Conservation (phyloP, 1,284 basidiomycete species). For the Papiliotrema terrestris region DNA sequence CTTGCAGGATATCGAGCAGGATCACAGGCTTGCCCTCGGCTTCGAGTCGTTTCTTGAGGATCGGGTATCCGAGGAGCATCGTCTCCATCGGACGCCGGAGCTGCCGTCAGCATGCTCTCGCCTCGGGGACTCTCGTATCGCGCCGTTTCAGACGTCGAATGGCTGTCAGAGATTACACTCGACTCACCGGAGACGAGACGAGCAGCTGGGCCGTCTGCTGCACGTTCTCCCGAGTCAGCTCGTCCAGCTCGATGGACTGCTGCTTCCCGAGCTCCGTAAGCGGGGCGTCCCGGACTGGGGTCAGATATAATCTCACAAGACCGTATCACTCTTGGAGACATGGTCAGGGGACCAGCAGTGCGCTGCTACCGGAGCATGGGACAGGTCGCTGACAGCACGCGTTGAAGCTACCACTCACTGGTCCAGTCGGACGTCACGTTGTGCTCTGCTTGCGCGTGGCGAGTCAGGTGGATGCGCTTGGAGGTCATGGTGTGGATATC, state of each 20-base stretch:
- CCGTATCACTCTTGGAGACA: background rate
- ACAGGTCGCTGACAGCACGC: conserved; percentile 5
- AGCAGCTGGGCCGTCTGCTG: conserved; percentile 43
- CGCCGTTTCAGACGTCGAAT: too few relatives aligned
- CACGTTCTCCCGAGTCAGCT: conserved; percentile 31
- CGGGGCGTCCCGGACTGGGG: conserved; percentile 42
- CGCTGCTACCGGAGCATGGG: background rate
- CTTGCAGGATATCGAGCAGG: conserved; percentile 44
- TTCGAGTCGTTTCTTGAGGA: conserved; percentile 33
- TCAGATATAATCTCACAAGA: background rate
- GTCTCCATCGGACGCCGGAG: conserved; percentile 48
- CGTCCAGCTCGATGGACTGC: conserved; percentile 36
- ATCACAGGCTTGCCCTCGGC: conserved; percentile 37
- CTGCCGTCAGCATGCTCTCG: conserved; percentile 15
- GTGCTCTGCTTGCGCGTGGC: conserved; percentile 49
- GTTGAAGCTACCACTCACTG: conserved; percentile 29
- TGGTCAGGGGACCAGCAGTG: background rate
- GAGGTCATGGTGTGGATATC: too few relatives aligned
- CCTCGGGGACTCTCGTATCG: too few relatives aligned
- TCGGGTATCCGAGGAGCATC: conserved; percentile 40
- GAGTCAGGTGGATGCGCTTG: conserved; percentile 44
- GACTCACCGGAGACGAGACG: conserved; percentile 37
- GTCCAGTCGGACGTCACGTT: conserved; percentile 46
- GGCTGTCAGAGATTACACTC: too few relatives aligned
- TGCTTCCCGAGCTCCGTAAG: conserved; percentile 42